phyloP scores from a whole-genome alignment of 2,329 filamentous ascomycete genomes.

The Colletotrichum liriopes region DNA sequence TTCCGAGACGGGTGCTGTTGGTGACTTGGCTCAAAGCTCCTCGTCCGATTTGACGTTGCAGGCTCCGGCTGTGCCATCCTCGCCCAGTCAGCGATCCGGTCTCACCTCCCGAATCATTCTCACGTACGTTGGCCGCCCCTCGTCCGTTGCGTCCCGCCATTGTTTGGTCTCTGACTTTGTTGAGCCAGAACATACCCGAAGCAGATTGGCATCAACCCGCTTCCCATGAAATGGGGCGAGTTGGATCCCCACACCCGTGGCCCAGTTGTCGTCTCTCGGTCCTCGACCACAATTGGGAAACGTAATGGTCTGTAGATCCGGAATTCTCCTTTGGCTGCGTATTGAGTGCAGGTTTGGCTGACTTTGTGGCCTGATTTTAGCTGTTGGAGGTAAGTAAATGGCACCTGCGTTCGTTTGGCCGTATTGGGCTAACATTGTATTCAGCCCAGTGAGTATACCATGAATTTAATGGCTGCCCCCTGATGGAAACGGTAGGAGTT shows the following conservation, averaged over 20 bases:
- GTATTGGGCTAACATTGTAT: conserved; percentile 46
- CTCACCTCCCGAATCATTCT: conserved; percentile 71
- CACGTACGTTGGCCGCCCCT: conserved; percentile 57
- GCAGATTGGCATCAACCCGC: conserved; percentile 93
- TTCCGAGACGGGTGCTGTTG: conserved; percentile 7
- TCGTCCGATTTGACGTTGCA: conserved; percentile 43
- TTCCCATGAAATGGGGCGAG: conserved; percentile 90
- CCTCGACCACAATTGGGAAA: conserved; percentile 81
- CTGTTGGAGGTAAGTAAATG: conserved; percentile 69
- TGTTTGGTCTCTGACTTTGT: background rate
- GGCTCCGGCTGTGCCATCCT: conserved; percentile 46
- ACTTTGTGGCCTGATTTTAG: conserved; percentile 51
- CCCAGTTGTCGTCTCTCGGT: conserved; percentile 88
- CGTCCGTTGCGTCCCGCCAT: background rate
- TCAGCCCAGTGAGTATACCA: conserved; percentile 55
- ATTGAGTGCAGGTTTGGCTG: conserved; percentile 41
- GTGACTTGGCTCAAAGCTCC: conserved; percentile 19
- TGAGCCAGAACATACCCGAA: conserved; percentile 83
- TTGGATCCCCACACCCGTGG: conserved; percentile 82
- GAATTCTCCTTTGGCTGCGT: conserved; percentile 21
- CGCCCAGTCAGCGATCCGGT: conserved; percentile 57
- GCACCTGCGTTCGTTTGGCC: conserved; percentile 7
- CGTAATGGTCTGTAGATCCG: conserved; percentile 77
- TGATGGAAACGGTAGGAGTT: background rate
- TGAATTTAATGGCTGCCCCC: background rate